Percentiles rank a stretch among this genome's conserved stretches.
Evolutionary conservation across 2,329 filamentous ascomycete species (phyloP).

Genomic region (Orbilia oligospora): DNA sequence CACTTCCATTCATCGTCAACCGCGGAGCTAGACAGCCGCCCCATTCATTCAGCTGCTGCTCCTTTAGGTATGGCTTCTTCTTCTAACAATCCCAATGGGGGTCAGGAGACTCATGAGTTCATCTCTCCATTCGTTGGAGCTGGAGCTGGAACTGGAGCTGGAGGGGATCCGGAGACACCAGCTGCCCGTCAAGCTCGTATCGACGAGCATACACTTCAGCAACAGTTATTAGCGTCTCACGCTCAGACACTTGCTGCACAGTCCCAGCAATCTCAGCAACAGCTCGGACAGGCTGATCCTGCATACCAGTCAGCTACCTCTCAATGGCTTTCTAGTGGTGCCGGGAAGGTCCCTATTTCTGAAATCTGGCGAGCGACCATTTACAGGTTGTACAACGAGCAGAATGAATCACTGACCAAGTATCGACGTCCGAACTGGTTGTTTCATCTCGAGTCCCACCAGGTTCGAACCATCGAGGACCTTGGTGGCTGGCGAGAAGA

Average conservation of each 20-base stretch:
- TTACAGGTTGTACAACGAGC: slow-evolving; percentile 40
- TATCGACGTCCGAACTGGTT: slow-evolving; percentile 55
- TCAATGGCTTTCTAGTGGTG: slow-evolving; percentile 16
- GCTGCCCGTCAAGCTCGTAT: slow-evolving; percentile 21
- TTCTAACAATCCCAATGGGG: background rate
- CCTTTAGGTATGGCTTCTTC: slow-evolving; percentile 6
- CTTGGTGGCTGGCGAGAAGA: slow-evolving; percentile 51
- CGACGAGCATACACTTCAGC: slow-evolving; percentile 20
- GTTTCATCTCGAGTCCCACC: slow-evolving; percentile 39
- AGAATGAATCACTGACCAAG: slow-evolving; percentile 55
- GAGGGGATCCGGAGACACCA: slow-evolving; percentile 12
- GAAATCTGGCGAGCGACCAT: slow-evolving; percentile 58
- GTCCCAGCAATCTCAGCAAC: slow-evolving; percentile 7
- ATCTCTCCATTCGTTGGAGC: background rate
- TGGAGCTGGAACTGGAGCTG: background rate
- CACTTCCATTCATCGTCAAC: background rate
- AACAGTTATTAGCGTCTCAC: slow-evolving; percentile 20
- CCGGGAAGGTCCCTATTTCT: slow-evolving; percentile 35
- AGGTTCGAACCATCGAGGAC: slow-evolving; percentile 33
- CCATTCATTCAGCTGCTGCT: slow-evolving; percentile 7
- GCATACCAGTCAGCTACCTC: background rate
- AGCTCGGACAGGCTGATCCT: background rate
- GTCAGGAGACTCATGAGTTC: background rate
- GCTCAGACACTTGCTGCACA: slow-evolving; percentile 26
- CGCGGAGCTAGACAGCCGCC: slow-evolving; percentile 6